Evolutionary conservation across 2,329 filamentous ascomycete genomes (phyloP), one percentile per base, ranked within the genome.

Genomic region (Periconia sp.): DNA sequence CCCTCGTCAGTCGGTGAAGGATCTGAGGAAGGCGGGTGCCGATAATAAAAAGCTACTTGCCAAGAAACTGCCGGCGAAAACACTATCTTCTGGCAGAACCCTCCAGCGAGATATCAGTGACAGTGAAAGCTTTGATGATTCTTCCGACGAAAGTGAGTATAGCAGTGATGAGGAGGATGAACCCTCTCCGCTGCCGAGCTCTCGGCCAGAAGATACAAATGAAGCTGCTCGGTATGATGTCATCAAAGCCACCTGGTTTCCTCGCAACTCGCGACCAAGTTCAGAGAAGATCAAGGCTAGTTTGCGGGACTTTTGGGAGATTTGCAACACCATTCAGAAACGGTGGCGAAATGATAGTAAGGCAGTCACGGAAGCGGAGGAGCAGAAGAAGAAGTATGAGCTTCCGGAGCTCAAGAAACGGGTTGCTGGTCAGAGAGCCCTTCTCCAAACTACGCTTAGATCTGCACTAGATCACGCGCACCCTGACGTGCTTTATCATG

Each of bases 211-310:
- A 37, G 80, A 82, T 44, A 77, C 80, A 6, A 74, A 81, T 55
- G 80, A 75, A 60, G 82, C 78, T 42, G 78, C 79, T 14, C 76
- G 79, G 50, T 87, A 86, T 68, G 83, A 86, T 64, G 78, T 82
- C 10, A 80, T 86, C 52, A 83, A 83, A 66, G 82, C 83, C 30
- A 79, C 85, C 11, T 87, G 85, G 84, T 80, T 77, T 46, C 79
- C 81, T 44, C 79, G 79, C 55, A 82, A 80, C 57, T 79, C 78
- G 55, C 69, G 74, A 31, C 74, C 80, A 18, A 73, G 75, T 50
- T 73, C 77, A 15, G 79, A 81, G 23, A 79, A 80, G 55, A 80
- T 87, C 53, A 80, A 82, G 58, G 74, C 72, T 57, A 81, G 80
- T 43, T 74, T 87, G 58, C 77, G 78, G 47, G 77, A 81, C 42